Conservation (phyloP, 805 yeast genomes). For the Blastobotrys robertii region DNA sequence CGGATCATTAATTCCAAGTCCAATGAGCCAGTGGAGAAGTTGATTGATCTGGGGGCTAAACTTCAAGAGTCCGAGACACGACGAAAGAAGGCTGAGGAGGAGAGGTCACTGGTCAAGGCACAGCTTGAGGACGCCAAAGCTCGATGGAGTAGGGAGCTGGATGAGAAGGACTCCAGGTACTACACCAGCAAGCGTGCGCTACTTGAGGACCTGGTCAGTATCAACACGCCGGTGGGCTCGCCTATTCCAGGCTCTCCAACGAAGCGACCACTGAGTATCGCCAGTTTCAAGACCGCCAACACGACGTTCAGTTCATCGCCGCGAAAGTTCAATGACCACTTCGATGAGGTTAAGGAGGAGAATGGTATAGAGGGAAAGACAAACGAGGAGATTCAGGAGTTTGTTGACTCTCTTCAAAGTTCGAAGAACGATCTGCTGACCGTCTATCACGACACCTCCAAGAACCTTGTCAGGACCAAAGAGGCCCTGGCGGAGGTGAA, state of each 20-base stretch:
- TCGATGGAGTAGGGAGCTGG: constrained; percentile 19
- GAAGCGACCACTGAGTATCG: constrained; percentile 10
- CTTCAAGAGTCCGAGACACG: constrained; percentile 25
- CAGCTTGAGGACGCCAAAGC: constrained; percentile 19
- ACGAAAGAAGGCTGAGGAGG: constrained; percentile 19
- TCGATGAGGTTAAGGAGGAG: not conserved
- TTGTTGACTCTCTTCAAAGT: constrained; percentile 9
- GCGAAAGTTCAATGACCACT: not conserved
- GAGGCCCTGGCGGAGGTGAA: constrained; percentile 19
- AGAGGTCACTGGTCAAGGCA: constrained; percentile 15
- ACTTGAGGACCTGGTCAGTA: constrained; percentile 14
- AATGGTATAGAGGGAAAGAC: constrained; percentile 6
- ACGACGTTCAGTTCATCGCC: too few species aligned
- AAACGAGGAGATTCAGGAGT: constrained; percentile 13
- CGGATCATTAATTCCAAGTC: constrained; percentile 15
- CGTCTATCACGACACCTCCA: constrained; percentile 22
- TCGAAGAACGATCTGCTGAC: constrained; percentile 17
- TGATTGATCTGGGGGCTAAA: constrained; percentile 20
- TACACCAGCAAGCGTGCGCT: constrained; percentile 16
- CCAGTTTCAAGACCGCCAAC: not conserved
- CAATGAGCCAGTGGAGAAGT: constrained; percentile 31
- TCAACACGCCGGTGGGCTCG: constrained; percentile 3
- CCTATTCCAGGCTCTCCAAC: constrained; percentile 12
- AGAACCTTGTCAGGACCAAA: constrained; percentile 15
- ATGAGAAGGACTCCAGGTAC: constrained; percentile 17